Evolutionary conservation across 305 asterid genomes (phyloP).

Genomic region (Fraxinus xanthoxyloides): DNA sequence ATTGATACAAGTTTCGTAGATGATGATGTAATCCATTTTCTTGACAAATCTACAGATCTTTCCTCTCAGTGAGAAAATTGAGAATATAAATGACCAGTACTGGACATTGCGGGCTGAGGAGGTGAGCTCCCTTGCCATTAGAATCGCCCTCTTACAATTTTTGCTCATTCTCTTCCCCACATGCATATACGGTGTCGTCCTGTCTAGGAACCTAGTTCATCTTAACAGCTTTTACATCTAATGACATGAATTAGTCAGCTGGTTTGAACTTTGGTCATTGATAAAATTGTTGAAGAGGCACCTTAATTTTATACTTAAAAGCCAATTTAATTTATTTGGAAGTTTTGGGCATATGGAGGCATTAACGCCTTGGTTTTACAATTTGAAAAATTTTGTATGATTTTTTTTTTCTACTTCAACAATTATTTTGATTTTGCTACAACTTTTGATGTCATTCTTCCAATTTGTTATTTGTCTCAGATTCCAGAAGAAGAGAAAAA

Average conservation of each 20-base stretch:
- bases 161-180: slow-evolving; percentile 5
- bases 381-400: background rate
- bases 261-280: background rate
- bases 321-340: background rate
- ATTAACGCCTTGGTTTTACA: background rate
- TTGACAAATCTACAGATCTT: slow-evolving; percentile 46
- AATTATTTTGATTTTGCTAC: background rate
- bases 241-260: background rate
- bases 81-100: slow-evolving; percentile 72
- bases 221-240: background rate
- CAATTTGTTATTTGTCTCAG: slow-evolving; percentile 27
- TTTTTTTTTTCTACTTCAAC: background rate
- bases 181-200: background rate
- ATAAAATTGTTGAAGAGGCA: background rate
- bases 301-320: background rate
- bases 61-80: slow-evolving; percentile 61
- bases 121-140: slow-evolving; percentile 32
- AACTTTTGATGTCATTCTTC: slow-evolving; percentile 6
- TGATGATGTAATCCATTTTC: slow-evolving; percentile 15
- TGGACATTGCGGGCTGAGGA: slow-evolving; percentile 82
- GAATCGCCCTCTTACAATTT: slow-evolving; percentile 8
- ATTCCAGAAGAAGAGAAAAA: slow-evolving; percentile 79
- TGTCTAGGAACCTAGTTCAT: background rate
- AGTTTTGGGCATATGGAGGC: background rate
- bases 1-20: background rate